phyloP scores from a whole-genome alignment of 2,329 filamentous ascomycete species.

The Beauveria medogensis region DNA sequence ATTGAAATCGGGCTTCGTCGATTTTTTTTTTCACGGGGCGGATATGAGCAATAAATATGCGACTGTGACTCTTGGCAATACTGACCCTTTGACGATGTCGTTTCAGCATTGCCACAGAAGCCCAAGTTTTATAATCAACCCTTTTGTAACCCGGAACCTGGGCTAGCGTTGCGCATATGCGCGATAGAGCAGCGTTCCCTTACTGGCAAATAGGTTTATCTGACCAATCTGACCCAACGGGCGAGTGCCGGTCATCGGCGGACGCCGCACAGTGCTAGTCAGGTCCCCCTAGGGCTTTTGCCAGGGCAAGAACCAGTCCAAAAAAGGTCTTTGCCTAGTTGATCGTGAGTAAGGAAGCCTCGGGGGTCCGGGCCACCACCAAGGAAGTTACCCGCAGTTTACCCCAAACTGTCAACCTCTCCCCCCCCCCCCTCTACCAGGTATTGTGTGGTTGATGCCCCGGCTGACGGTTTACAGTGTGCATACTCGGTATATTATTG shows the following conservation, averaged over 20 bases:
- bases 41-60: neutral
- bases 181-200: neutral
- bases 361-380: no score
- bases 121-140: neutral
- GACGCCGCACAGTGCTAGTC: neutral
- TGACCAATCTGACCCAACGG: neutral
- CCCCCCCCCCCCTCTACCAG: no score
- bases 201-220: neutral
- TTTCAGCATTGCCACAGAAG: neutral
- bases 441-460: no score
- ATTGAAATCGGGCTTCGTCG: neutral
- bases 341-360: no score
- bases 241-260: slow-evolving; percentile 9
- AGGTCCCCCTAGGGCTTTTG: neutral
- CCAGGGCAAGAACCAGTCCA: neutral
- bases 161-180: neutral
- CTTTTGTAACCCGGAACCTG: neutral
- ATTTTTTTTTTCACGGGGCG: neutral
- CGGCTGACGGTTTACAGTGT: neutral
- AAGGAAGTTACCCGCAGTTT: no score
- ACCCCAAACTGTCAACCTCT: no score
- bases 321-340: neutral
- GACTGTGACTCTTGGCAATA: neutral
- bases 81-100: neutral
- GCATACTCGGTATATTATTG: neutral